Conservation (phyloP, 352 stramenopile species). For the Phytophthora nicotianae region DNA sequence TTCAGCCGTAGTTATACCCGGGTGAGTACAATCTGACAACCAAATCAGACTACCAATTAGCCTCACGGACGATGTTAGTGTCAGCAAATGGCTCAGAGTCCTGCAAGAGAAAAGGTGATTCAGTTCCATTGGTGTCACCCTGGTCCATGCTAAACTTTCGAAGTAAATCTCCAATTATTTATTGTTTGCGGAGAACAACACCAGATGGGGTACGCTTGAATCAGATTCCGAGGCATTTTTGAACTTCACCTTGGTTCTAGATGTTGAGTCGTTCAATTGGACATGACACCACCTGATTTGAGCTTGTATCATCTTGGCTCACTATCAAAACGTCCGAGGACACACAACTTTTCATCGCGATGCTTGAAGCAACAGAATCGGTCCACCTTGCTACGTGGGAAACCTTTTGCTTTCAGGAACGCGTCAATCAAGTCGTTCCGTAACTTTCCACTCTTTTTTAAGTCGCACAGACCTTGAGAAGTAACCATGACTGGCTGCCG, state of each 20-base stretch:
- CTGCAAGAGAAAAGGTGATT: not conserved
- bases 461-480: not conserved
- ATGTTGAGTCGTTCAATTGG: conserved; percentile 8
- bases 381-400: not conserved
- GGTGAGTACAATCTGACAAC: not conserved
- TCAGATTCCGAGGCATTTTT: conserved; percentile 16
- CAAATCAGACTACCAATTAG: not conserved
- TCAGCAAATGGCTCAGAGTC: not conserved
- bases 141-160: conserved; percentile 8
- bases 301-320: not conserved
- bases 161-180: conserved; percentile 5
- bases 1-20: not conserved
- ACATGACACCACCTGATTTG: not conserved
- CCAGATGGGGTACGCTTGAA: conserved; percentile 1
- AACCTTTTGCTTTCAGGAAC: conserved; percentile 10
- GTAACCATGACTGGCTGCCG: not conserved
- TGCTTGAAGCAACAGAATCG: not conserved
- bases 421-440: conserved; percentile 20
- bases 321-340: not conserved
- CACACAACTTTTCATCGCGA: not conserved
- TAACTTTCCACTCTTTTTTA: conserved; percentile 1
- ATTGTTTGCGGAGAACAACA: conserved; percentile 9
- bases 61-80: not conserved
- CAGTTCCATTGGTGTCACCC: not conserved
- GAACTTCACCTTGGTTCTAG: conserved; percentile 12